Base-by-base conservation (phyloP, 1,284 basidiomycete genomes). In the Malassezia slooffiae region DNA sequence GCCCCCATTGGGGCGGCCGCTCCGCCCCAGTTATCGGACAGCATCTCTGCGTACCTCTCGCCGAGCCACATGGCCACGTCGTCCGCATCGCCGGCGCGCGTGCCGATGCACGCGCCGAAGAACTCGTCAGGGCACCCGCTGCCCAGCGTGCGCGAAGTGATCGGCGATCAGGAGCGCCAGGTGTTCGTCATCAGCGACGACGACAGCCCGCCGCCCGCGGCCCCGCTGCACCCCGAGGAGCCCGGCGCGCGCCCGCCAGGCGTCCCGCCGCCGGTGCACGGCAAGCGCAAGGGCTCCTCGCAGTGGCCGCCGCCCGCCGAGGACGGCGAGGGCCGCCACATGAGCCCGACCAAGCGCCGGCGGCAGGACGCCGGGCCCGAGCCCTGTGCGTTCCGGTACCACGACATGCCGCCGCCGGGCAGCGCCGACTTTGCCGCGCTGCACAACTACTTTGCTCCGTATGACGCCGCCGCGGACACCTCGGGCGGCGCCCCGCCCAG, bases 101-200 rank as follows among this genome's bases (percentile, higher is more conserved):
- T 26, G 24, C 24, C n/a, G n/a, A n/a, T n/a, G n/a, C n/a, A n/a
- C n/a, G n/a, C n/a, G n/a, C n/a, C n/a, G n/a, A n/a, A n/a, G n/a
- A n/a, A n/a, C n/a, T n/a, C n/a, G n/a, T n/a, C n/a, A n/a, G n/a
- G n/a, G n/a, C n/a, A n/a, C n/a, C n/a, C n/a, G n/a, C n/a, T 38
- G 27, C 19, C 33, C 3, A 29, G 40, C 26, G 40, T 48, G 13
- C 35, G 23, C 21, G 46, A 48, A 32, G 24, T 48, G 30, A 48
- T 48, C 34, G 34, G 27, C 21, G 46, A 41, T 16, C 17, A 43
- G 32, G 40, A 42, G 17, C 46, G 34, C 35, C 35, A 42, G 13
- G 46, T 48, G 3, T 42, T 29, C 35, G 28, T 48, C 10, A 34
- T 48, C 20, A 48, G 46, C 24, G 46, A 48, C 29, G 46, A 48